Evolutionary conservation across 768 basidiomycete genomes (phyloP), one percentile per base, ranked within the genome.

Genomic region (Trametes punicea): DNA sequence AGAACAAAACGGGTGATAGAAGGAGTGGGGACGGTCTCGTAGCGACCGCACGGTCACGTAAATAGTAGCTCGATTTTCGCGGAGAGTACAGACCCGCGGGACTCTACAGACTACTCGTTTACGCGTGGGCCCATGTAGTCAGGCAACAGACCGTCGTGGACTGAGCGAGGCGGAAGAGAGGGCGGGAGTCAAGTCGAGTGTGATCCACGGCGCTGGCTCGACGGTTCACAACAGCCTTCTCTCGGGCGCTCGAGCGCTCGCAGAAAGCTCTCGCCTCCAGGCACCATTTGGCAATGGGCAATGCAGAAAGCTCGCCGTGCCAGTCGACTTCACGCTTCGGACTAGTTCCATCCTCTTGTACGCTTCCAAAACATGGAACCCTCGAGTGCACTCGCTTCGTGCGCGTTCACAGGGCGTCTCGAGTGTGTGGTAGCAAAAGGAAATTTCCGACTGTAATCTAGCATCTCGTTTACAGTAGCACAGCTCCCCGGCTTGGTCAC

Each of bases 1-100:
- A 49, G 40, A 36, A 44, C 40, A 55, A 38, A 55, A 36, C n/a
- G 25, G 34, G 11, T 55, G 39, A 55, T 41, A 31, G 54, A 47
- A 53, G 51, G 29, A 16, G 42, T 36, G 36, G 30, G 46, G 36
- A 23, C 33, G 54, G 52, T 46, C 45, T 54, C 52, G 52, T 54
- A 54, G 52, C 52, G 52, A 54, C 52, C 25, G 42, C 15, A 46
- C 40, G 11, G 34, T 40, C 50, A 51, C 50, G 50, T 51, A 51
- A 51, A n/a, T 40, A 36, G 20, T 38, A 20, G 29, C 39, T 31
- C 41, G 50, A 30, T 10, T 31, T n/a, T 39, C 50, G 39, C 16
- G 25, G 39, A 26, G 25, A 40, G 27, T 29, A 16, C 16, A 47
- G 46, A 31, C 46, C 27, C 30, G 18, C 46, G 46, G 15, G 42